phyloP scores from a whole-genome alignment of 148 eudicot genomes.

The Arbutus unedo region DNA sequence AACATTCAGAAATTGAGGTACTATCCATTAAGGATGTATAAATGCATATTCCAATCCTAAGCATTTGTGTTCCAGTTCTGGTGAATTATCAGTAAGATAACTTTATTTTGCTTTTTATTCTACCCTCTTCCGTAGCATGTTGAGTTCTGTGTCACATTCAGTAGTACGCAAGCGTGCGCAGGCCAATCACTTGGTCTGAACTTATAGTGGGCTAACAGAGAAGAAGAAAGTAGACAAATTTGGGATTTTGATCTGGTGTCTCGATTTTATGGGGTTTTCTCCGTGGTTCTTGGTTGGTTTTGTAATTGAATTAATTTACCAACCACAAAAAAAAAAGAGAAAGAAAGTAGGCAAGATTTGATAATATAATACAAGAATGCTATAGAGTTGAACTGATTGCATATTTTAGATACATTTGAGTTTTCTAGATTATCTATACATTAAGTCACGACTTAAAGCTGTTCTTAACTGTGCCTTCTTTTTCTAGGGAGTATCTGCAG shows the following conservation, averaged over 20 bases:
- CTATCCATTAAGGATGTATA: not conserved
- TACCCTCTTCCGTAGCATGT: not conserved
- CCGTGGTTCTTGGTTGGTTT: not conserved
- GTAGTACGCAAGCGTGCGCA: not conserved
- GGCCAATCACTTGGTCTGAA: not conserved
- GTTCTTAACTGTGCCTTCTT: conserved; percentile 7
- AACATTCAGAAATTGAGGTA: not conserved
- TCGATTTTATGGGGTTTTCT: not conserved
- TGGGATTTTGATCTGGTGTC: not conserved
- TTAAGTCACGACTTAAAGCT: not conserved
- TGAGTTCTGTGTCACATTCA: not conserved
- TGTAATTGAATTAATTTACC: not conserved
- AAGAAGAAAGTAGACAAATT: not conserved
- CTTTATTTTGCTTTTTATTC: not conserved
- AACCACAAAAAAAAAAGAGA: not conserved
- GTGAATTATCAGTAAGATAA: not conserved
- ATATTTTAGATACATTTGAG: not conserved
- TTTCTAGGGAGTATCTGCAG: conserved; percentile 84
- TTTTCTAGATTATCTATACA: not conserved
- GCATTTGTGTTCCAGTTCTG: not conserved
- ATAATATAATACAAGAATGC: not conserved
- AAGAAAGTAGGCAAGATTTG: not conserved
- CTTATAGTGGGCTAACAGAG: not conserved
- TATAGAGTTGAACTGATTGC: not conserved
- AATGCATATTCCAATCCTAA: not conserved